Base-by-base conservation (phyloP, 805 yeast genomes). In the Saccharomycopsis sp. region DNA sequence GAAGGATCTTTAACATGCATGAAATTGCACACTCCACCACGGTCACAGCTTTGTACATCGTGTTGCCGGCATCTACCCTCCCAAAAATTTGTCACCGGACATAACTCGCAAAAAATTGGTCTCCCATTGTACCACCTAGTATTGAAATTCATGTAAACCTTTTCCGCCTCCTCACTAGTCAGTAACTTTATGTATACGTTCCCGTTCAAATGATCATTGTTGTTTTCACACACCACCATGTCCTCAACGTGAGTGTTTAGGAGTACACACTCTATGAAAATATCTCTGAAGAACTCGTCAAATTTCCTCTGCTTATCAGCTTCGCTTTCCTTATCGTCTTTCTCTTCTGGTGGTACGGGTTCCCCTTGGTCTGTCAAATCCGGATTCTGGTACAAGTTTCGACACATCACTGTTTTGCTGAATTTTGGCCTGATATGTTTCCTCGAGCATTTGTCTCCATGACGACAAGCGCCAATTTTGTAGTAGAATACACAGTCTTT, bases 401-500 rank as follows among this genome's bases (percentile, higher is more conserved):
- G 75, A 57, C 87, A 75, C 52, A 87, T 73, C 1, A 91, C 76
- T 0, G 92, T 85, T 56, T 76, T 74, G 0, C 96, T 86, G 47
- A 74, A 70, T 5, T 74, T 69, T 1, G 97, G 97, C 64, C 79
- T 79, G 20, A 79, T 75, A 69, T 91, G 91, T 57, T 78, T 78
- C 65, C 92, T 75, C 7, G 90, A 83, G 66, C 98, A 91, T 64
- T 85, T 85, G 59, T 85, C 91, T 0, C 97, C 97, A 69, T 91
- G 97, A 60, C 97, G 77, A 66, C 98, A 91, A 0, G 97, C 95
- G 0, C 98, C 98, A 34, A 90, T 88, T 68, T 86, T 89, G 61
- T 79, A 75, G 67, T 84, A 90, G 67, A 91, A 91, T 9, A 50
- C 24, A 55, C 63, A 60, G 16, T 44, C 48, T 44, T 44, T 44